phyloP scores from a whole-genome alignment of 495 filamentous ascomycete genomes.

The Oidiodendron maius region DNA sequence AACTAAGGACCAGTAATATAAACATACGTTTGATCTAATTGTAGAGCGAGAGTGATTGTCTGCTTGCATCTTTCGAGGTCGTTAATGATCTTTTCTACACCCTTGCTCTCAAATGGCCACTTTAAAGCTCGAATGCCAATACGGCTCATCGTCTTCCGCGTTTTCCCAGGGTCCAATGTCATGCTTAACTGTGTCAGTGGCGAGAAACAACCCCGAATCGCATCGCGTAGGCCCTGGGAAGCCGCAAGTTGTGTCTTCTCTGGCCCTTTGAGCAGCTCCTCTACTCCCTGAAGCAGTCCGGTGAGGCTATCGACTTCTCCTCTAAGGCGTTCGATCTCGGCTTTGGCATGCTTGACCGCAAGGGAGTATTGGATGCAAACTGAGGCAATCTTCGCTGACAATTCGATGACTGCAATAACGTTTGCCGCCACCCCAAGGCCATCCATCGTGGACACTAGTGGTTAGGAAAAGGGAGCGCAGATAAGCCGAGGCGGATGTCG shows the following conservation, averaged over 20 bases:
- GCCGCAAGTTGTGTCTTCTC: slow-evolving; percentile 7
- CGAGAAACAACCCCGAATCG: slow-evolving; percentile 22
- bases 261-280: slow-evolving; percentile 4
- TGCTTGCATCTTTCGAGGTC: slow-evolving; percentile 30
- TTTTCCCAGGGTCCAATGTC: slow-evolving; percentile 26
- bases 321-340: slow-evolving; percentile 29
- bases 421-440: slow-evolving; percentile 26
- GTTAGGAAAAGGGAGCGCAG: slow-evolving; percentile 1
- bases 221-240: slow-evolving; percentile 9
- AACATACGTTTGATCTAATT: slow-evolving; percentile 36
- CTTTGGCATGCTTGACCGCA: slow-evolving; percentile 28
- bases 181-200: slow-evolving; percentile 26
- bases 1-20: slow-evolving; percentile 10
- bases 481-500: too few relatives aligned
- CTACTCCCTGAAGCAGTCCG: slow-evolving; percentile 3
- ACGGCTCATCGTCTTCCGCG: slow-evolving; percentile 23
- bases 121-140: slow-evolving; percentile 31
- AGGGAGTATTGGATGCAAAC: slow-evolving; percentile 26
- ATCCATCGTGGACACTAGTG: slow-evolving; percentile 16
- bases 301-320: slow-evolving; percentile 14
- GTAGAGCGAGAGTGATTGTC: slow-evolving; percentile 29
- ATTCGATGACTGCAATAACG: slow-evolving; percentile 31
- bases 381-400: slow-evolving; percentile 23
- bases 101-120: slow-evolving; percentile 36
- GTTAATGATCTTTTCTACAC: slow-evolving; percentile 29